phyloP scores from a whole-genome alignment of 345 rosid species.

The Populus simonii region DNA sequence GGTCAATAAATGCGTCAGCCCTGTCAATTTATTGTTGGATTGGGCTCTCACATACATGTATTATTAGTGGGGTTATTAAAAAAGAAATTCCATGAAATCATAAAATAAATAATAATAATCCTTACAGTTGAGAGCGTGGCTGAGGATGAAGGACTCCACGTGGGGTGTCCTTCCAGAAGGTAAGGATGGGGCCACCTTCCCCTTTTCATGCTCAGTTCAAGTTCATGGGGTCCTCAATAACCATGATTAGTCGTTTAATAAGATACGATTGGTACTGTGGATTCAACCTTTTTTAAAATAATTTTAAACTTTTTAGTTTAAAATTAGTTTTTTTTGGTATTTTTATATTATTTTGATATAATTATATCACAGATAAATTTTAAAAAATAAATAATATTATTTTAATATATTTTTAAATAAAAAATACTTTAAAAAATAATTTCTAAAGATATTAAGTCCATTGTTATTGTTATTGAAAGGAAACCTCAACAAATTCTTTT shows the following conservation, averaged over 20 bases:
- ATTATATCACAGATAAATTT: too few species aligned
- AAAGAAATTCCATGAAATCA: not conserved
- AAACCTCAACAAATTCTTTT: too few species aligned
- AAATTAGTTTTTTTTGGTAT: too few species aligned
- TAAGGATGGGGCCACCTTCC: not conserved
- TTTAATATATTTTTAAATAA: too few species aligned
- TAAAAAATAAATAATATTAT: too few species aligned
- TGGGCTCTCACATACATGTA: not conserved
- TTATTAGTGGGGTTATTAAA: not conserved
- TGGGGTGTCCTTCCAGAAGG: constrained; percentile 28
- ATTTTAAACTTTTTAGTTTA: too few species aligned
- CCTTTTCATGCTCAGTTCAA: not conserved
- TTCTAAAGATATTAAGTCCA: too few species aligned
- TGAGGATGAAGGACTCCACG: constrained; percentile 15
- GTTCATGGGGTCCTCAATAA: not conserved
- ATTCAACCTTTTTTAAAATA: too few species aligned
- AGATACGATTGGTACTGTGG: too few species aligned
- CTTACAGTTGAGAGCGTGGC: constrained; percentile 28
- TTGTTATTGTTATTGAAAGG: too few species aligned
- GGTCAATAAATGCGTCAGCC: constrained; percentile 35
- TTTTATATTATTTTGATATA: too few species aligned
- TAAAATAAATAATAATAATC: constrained; percentile 4
- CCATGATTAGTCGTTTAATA: not conserved
- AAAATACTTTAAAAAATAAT: too few species aligned
- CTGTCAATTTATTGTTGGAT: constrained; percentile 22